A percentile compares a stretch with the other conserved stretches of the same genome.
Evolutionary conservation across 2,329 filamentous ascomycete genomes (phyloP).

Genomic region (Tetracladium maxilliforme): DNA sequence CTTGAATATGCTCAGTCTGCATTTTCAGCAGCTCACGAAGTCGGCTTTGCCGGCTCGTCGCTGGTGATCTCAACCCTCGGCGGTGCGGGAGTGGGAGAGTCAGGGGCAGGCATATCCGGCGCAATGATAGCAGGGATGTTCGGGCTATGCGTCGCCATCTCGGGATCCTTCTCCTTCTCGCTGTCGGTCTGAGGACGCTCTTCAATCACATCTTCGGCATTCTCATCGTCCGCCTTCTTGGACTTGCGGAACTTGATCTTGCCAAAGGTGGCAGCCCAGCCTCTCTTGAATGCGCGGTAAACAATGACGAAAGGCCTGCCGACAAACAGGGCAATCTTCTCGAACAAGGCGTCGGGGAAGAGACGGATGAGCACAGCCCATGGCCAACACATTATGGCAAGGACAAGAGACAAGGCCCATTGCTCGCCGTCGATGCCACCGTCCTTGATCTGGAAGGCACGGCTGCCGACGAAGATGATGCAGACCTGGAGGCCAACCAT

Average conservation of each 20-base stretch:
- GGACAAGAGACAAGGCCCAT: constrained; percentile 77
- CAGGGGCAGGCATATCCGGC: too few species aligned
- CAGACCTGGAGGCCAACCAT: constrained; percentile 84
- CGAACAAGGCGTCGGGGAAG: constrained; percentile 58
- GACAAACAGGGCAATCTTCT: constrained; percentile 34
- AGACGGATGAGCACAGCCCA: constrained; percentile 69
- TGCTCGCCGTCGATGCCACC: constrained; percentile 62
- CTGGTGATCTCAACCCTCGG: too few species aligned
- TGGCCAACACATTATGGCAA: constrained; percentile 74
- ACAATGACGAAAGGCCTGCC: too few species aligned
- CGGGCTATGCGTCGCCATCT: constrained; percentile 2
- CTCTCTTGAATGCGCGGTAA: constrained; percentile 4
- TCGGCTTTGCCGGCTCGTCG: too few species aligned
- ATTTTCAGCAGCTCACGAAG: too few species aligned
- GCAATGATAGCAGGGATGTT: too few species aligned
- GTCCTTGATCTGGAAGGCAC: constrained; percentile 50
- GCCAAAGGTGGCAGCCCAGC: constrained; percentile 5
- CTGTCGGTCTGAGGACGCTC: constrained; percentile 2
- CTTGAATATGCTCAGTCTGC: too few species aligned
- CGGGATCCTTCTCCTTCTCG: constrained; percentile 1
- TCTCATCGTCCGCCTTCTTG: constrained; percentile 5
- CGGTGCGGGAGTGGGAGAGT: too few species aligned
- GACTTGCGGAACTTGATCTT: constrained; percentile 5
- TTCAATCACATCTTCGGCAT: constrained; percentile 5
- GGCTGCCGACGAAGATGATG: constrained; percentile 77